phyloP scores from a whole-genome alignment of 345 rosid species.

The Euclidium syriacum region DNA sequence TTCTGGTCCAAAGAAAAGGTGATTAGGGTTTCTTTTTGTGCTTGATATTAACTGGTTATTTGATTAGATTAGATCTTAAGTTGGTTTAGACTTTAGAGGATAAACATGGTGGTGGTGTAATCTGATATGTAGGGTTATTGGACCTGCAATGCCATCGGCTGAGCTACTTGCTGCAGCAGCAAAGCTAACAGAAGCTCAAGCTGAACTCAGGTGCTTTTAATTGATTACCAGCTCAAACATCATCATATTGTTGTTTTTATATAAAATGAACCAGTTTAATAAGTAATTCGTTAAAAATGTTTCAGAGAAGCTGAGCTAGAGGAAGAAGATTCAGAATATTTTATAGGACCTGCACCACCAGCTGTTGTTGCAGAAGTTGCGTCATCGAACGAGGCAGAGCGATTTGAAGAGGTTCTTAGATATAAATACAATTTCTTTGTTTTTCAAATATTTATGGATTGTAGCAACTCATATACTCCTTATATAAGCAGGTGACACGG shows the following conservation, averaged over 20 bases:
- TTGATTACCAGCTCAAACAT: not conserved
- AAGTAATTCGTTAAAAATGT: not conserved
- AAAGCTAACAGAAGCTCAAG: conserved; percentile 89
- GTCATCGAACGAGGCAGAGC: conserved; percentile 90
- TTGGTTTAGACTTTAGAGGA: not conserved
- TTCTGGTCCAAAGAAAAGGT: conserved; percentile 68
- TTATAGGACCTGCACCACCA: conserved; percentile 90
- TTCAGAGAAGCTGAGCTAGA: conserved; percentile 79
- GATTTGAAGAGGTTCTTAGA: conserved; percentile 76
- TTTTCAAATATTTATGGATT: not conserved
- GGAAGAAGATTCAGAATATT: conserved; percentile 70
- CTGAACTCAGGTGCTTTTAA: conserved; percentile 58
- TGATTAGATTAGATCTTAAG: not conserved
- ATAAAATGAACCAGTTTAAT: not conserved
- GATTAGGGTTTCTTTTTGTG: not conserved
- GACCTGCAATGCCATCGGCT: conserved; percentile 94
- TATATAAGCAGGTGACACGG: conserved; percentile 61
- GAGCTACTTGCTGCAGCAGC: conserved; percentile 93
- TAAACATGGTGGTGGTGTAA: not conserved
- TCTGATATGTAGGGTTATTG: conserved; percentile 60
- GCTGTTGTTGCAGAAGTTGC: conserved; percentile 89
- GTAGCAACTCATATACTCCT: conserved; percentile 5
- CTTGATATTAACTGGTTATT: not conserved
- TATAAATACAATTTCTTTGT: not conserved
- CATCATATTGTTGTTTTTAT: not conserved